phyloP scores from a whole-genome alignment of 2,329 filamentous ascomycete genomes.

The Ceratocystis eucalypticola region DNA sequence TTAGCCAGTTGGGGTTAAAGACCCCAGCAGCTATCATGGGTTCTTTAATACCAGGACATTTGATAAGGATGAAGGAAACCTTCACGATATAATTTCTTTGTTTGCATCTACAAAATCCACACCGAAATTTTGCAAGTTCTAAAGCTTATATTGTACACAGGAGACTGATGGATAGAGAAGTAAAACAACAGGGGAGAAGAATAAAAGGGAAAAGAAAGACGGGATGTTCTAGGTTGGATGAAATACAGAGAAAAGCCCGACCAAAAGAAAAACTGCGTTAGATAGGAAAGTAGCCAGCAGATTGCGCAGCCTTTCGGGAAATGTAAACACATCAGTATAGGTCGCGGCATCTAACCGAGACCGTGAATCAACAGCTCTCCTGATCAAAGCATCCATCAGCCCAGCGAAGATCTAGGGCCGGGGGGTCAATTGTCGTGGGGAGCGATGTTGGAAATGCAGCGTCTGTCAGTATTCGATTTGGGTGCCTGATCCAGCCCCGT shows the following conservation, averaged over 20 bases:
- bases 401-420: not conserved
- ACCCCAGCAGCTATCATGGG: not conserved
- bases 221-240: not conserved
- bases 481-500: not conserved
- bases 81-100: not conserved
- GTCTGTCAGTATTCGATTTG: not conserved
- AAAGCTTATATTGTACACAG: slow-evolving; percentile 20
- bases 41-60: not conserved
- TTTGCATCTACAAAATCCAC: not conserved
- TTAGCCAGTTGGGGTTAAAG: not conserved
- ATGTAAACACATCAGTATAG: no score
- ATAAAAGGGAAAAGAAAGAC: not conserved
- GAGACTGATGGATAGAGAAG: slow-evolving; percentile 9
- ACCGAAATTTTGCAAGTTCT: slow-evolving; percentile 16
- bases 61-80: no score
- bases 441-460: not conserved
- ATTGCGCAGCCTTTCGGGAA: not conserved
- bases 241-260: not conserved
- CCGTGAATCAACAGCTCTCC: not conserved
- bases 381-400: not conserved
- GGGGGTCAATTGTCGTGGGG: not conserved
- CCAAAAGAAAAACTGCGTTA: not conserved
- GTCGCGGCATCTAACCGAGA: no score
- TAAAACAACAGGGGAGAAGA: slow-evolving; percentile 16
- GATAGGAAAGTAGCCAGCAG: not conserved